Evolutionary conservation across 768 basidiomycete genomes (phyloP).

Genomic region (Amanita fuliginea): DNA sequence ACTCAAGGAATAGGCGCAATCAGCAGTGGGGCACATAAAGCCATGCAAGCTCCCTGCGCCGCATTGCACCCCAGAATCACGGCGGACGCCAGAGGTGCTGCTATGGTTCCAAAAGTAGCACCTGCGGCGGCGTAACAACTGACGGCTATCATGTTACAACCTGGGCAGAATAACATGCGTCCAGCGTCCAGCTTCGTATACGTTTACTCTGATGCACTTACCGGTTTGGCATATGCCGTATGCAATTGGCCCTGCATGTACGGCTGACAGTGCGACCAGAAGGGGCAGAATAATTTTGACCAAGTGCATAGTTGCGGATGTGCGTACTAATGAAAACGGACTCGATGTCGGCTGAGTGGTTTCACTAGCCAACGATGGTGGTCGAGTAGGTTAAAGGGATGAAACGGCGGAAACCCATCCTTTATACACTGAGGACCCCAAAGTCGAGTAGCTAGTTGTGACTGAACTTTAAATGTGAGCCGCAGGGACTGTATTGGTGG

Average conservation of each 20-base stretch:
- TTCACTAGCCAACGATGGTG: neutral
- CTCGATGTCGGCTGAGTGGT: neutral
- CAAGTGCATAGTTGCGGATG: neutral
- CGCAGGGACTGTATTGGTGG: no score
- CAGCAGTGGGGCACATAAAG: constrained; percentile 24
- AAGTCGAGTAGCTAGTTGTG: no score
- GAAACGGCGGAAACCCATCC: neutral
- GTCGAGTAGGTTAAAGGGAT: constrained; percentile 2
- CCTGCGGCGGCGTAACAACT: constrained; percentile 34
- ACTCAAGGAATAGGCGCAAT: constrained; percentile 25
- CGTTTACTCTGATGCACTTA: neutral
- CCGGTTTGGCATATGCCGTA: constrained; percentile 28
- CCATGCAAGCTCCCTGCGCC: constrained; percentile 31
- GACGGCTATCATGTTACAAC: constrained; percentile 23
- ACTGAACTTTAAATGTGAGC: no score
- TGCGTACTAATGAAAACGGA: neutral
- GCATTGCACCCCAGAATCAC: constrained; percentile 30
- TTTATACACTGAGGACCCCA: neutral
- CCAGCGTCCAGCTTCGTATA: neutral
- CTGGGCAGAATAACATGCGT: constrained; percentile 4
- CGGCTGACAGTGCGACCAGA: neutral
- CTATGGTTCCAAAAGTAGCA: constrained; percentile 30
- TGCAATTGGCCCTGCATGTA: constrained; percentile 18
- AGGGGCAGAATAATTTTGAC: neutral
- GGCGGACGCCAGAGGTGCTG: constrained; percentile 24